Percentiles rank a stretch among this genome's conserved stretches.
Conservation (phyloP, 257 asterid species). For the Petunia secreta region DNA sequence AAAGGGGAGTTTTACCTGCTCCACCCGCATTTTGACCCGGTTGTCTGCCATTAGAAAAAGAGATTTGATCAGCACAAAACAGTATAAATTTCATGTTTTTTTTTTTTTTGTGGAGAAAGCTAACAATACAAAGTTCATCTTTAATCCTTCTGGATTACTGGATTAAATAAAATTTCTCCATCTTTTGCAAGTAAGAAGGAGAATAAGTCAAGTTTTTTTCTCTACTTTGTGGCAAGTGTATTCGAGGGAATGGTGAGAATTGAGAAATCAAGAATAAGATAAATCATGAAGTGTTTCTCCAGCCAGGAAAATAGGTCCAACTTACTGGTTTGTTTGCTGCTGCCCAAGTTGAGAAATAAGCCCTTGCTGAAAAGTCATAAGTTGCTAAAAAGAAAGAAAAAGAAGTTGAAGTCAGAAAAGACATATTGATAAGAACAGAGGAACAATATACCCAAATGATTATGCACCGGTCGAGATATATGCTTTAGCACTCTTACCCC, state of each 20-base stretch:
- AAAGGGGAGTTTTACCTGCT: conserved; percentile 13
- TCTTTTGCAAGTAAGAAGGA: neutral
- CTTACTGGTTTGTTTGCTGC: conserved; percentile 54
- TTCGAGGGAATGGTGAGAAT: neutral
- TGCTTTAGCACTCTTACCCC: neutral
- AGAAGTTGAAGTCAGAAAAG: neutral
- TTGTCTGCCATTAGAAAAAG: conserved; percentile 37
- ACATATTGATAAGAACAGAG: neutral
- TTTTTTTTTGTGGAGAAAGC: too few relatives aligned
- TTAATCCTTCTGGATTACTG: neutral
- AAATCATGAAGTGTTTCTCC: neutral
- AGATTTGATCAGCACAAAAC: conserved; percentile 2
- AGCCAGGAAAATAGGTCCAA: conserved; percentile 22
- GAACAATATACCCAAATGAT: neutral
- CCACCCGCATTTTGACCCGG: conserved; percentile 43
- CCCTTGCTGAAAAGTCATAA: conserved; percentile 47
- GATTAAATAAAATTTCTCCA: conserved; percentile 5
- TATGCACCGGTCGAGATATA: neutral
- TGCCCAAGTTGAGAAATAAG: conserved; percentile 52
- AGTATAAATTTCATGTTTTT: neutral
- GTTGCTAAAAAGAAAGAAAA: conserved; percentile 46
- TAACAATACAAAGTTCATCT: neutral
- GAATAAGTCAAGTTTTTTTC: neutral
- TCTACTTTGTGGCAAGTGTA: neutral
- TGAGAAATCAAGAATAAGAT: neutral